These are phyloP conservation scores for Trichocomaceae sp. DNA, from an alignment of 2,329 filamentous ascomycete species.

Conservation along the genomic window DNA sequence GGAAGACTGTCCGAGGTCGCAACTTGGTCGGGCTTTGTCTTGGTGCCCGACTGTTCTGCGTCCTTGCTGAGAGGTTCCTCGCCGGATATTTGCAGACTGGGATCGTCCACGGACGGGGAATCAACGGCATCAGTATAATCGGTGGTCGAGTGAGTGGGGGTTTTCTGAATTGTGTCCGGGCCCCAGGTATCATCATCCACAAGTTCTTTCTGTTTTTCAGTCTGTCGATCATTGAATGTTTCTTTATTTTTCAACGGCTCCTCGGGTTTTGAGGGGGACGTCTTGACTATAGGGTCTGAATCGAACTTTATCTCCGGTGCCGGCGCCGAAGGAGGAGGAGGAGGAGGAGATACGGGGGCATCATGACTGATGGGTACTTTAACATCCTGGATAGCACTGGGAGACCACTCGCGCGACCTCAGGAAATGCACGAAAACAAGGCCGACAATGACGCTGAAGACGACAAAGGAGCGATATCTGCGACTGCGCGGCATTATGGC, in stretches of 20 bases:
- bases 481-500: constrained; percentile 41
- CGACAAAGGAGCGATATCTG: constrained; percentile 42
- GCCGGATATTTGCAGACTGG: constrained; percentile 5
- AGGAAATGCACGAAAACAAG: constrained; percentile 48
- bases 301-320: constrained; percentile 1
- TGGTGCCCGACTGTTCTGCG: constrained; percentile 24
- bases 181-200: background rate
- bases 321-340: no score
- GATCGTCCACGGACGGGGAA: background rate
- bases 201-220: constrained; percentile 2
- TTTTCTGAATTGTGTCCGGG: background rate
- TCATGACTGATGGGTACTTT: constrained; percentile 12
- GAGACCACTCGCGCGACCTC: constrained; percentile 37
- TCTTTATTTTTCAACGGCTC: background rate
- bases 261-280: constrained; percentile 7
- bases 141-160: background rate
- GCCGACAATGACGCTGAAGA: constrained; percentile 39
- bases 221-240: background rate
- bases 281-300: constrained; percentile 1
- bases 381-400: constrained; percentile 14
- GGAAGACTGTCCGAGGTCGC: constrained; percentile 20
- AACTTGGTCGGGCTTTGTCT: constrained; percentile 29
- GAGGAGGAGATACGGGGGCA: background rate
- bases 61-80: background rate
- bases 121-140: background rate